Evolutionary conservation across 352 stramenopile genomes (phyloP).

Genomic region (Pythium chondricola): DNA sequence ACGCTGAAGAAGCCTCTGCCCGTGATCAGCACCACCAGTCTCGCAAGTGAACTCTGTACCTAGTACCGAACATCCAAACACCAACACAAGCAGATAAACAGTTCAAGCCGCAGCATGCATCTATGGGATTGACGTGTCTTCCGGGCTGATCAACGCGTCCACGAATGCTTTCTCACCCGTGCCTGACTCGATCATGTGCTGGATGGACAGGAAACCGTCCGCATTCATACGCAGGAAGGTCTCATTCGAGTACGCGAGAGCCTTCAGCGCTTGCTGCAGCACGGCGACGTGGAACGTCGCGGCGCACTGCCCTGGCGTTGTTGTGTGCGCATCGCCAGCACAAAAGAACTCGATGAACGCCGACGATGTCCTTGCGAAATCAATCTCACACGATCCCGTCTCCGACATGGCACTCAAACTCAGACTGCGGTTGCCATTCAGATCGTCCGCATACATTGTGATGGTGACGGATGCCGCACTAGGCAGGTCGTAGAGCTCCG

Average conservation of each 20-base stretch:
- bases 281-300: slow-evolving; percentile 78
- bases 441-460: slow-evolving; percentile 40
- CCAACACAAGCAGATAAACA: too few species aligned
- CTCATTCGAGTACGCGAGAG: slow-evolving; percentile 65
- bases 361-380: slow-evolving; percentile 55
- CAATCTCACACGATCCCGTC: slow-evolving; percentile 76
- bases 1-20: background rate
- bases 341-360: slow-evolving; percentile 84
- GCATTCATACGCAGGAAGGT: slow-evolving; percentile 80
- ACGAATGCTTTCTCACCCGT: slow-evolving; percentile 76
- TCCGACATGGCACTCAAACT: slow-evolving; percentile 64
- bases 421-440: slow-evolving; percentile 20
- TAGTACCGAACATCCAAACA: background rate
- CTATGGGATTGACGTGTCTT: slow-evolving; percentile 30
- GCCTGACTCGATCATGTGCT: slow-evolving; percentile 73
- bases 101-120: background rate
- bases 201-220: slow-evolving; percentile 73
- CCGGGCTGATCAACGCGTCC: slow-evolving; percentile 72
- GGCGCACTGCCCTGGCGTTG: slow-evolving; percentile 18
- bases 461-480: slow-evolving; percentile 76
- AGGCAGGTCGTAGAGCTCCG: slow-evolving; percentile 78
- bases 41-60: background rate
- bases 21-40: background rate
- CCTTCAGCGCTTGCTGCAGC: slow-evolving; percentile 79
- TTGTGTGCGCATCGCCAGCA: slow-evolving; percentile 16